These are phyloP conservation scores for Ceriops tagal DNA, from an alignment of 345 rosid species.

Conservation along the genomic window DNA sequence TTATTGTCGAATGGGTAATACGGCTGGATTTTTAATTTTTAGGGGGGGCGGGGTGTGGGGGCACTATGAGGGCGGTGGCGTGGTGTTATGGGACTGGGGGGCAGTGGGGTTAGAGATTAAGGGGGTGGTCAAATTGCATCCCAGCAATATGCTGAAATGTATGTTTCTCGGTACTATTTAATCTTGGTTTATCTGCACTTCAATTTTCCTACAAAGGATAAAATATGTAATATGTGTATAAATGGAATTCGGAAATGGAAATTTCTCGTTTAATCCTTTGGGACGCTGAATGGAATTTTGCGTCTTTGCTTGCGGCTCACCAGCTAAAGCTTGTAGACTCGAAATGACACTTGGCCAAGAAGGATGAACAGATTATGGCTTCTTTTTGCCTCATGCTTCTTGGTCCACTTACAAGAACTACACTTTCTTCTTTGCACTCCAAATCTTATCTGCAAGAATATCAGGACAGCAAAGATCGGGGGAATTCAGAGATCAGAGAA, in stretches of 20 bases:
- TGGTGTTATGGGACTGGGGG: no score
- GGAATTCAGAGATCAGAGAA: background rate
- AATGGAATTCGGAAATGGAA: background rate
- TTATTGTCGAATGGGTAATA: no score
- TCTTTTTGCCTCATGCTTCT: conserved; percentile 20
- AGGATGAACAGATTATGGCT: conserved; percentile 21
- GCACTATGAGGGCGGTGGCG: no score
- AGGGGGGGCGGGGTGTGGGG: no score
- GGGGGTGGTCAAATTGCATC: no score
- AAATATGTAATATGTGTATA: background rate
- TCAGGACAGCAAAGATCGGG: background rate
- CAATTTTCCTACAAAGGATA: no score
- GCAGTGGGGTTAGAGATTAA: no score
- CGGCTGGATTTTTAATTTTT: no score
- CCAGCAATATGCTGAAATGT: no score
- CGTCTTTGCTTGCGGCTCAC: background rate
- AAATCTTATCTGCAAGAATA: conserved; percentile 13
- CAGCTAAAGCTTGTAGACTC: conserved; percentile 31
- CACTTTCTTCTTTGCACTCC: conserved; percentile 10
- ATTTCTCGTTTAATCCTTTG: background rate
- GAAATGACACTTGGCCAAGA: conserved; percentile 8
- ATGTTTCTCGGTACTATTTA: no score
- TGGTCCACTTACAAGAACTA: conserved; percentile 21
- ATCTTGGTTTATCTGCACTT: no score
- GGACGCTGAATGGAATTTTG: no score